Conservation (phyloP, 176 grass and related monocot genomes). For the Aegilops umbellulata region DNA sequence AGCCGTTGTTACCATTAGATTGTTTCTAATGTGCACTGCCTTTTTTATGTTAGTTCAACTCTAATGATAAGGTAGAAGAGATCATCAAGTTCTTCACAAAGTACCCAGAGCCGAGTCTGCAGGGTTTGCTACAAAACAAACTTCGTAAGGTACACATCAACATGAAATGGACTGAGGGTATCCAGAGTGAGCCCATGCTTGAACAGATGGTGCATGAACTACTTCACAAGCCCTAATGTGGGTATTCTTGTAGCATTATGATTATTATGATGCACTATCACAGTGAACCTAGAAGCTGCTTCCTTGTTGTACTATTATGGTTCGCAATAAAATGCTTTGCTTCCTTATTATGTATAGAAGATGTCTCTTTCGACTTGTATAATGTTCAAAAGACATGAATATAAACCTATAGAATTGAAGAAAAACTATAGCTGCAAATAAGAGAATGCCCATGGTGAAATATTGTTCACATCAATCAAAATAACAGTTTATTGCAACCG, state of each 20-base stretch:
- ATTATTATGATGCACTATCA: neutral
- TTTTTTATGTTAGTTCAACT: constrained; percentile 55
- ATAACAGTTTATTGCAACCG: neutral
- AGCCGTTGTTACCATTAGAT: neutral
- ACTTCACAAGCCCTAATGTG: neutral
- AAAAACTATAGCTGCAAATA: neutral
- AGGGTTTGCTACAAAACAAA: constrained; percentile 51
- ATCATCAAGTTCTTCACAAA: constrained; percentile 59
- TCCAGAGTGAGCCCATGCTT: constrained; percentile 46
- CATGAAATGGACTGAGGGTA: constrained; percentile 47
- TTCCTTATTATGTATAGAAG: neutral
- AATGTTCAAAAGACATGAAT: neutral
- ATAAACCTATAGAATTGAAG: neutral
- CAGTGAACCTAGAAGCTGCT: too few relatives aligned
- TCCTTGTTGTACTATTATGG: neutral
- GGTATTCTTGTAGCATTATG: neutral
- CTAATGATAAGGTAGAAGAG: constrained; percentile 56
- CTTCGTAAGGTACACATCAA: constrained; percentile 43
- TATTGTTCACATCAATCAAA: neutral
- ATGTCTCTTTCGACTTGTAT: neutral
- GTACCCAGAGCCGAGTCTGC: constrained; percentile 36
- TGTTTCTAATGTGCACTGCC: neutral
- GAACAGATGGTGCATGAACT: constrained; percentile 45
- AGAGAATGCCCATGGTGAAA: neutral
- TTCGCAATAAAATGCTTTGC: constrained; percentile 3